Base-by-base conservation (phyloP, 1,284 basidiomycete species). In the Trametes sp. region DNA sequence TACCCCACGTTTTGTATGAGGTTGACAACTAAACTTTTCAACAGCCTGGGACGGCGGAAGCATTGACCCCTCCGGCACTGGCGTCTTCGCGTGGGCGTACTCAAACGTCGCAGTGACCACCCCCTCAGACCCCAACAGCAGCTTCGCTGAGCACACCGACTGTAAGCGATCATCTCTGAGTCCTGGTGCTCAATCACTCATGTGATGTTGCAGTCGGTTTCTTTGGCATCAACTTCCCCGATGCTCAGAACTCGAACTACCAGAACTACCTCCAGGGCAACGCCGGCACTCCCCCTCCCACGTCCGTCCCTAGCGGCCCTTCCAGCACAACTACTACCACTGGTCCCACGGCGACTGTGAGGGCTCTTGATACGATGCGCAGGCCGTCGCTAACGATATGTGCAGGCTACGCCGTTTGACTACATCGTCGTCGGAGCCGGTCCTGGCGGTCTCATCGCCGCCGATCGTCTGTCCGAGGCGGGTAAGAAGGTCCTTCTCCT, bases 401-500 rank as follows among this genome's bases (percentile, higher is more conserved):
- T 44, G 10, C 64, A 81, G 77, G 79, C 79, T 4, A 83, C 80
- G 11, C 81, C 84, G 9, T 87, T 86, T 63, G 86, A 88, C 68
- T 88, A 87, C 64, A 86, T 88, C 68, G 76, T 87, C 57, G 86
- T 88, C 50, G 87, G 87, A 44, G 81, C 81, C 51, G 87, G 86
- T 16, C 79, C 85, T 5, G 85, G 80, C 62, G 80, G 80, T 51
- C 74, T 81, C 54, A 75, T 82, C 52, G 64, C 80, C 26, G 87
- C 87, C 0, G 86, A 88, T 68, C 81, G 87, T 44, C 74, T 88
- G 1, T 84, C 85, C 3, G 82, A 88, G 71, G 81, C 83, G 35
- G 85, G 85, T 31, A 87, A 88, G 76, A 86, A 86, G 59, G 85
- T 88, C 6, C 75, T 88, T 11, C 75, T 88, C 3, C 73, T 88